Conservation (phyloP, 768 basidiomycete genomes). For the Boletus sp. region DNA sequence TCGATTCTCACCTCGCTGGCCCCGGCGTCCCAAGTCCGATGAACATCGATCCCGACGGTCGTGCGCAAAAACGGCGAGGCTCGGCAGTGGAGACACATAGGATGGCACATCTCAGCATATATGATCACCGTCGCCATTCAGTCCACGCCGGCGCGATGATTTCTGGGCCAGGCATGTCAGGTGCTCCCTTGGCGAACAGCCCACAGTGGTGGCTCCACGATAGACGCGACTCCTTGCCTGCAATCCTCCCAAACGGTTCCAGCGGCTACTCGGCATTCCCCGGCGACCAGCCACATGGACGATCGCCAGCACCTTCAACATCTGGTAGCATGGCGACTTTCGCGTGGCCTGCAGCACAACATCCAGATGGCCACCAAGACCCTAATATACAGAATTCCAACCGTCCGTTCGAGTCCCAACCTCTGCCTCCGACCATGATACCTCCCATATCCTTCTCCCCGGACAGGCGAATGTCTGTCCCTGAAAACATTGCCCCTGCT, state of each 20-base stretch:
- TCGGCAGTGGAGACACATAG: conserved; percentile 78
- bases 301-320: conserved; percentile 52
- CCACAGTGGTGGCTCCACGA: conserved; percentile 60
- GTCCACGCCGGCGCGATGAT: conserved; percentile 56
- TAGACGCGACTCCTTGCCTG: conserved; percentile 71
- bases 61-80: conserved; percentile 77
- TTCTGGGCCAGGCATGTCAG: conserved; percentile 27
- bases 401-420: conserved; percentile 49
- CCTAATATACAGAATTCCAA: conserved; percentile 39
- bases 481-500: conserved; percentile 49
- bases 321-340: conserved; percentile 65
- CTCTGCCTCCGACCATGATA: conserved; percentile 47
- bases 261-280: conserved; percentile 54
- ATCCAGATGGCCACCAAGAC: conserved; percentile 44
- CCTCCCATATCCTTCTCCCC: conserved; percentile 55
- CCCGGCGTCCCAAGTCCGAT: conserved; percentile 63
- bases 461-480: conserved; percentile 78
- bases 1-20: conserved; percentile 64
- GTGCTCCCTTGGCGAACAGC: conserved; percentile 16
- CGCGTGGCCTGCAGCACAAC: conserved; percentile 62
- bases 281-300: conserved; percentile 62
- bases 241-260: conserved; percentile 63
- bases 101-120: conserved; percentile 68
- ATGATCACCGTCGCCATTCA: conserved; percentile 73
- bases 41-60: conserved; percentile 57